Evolutionary conservation across 2,329 filamentous ascomycete species (phyloP).

Genomic region (Aspergillus fischeri): DNA sequence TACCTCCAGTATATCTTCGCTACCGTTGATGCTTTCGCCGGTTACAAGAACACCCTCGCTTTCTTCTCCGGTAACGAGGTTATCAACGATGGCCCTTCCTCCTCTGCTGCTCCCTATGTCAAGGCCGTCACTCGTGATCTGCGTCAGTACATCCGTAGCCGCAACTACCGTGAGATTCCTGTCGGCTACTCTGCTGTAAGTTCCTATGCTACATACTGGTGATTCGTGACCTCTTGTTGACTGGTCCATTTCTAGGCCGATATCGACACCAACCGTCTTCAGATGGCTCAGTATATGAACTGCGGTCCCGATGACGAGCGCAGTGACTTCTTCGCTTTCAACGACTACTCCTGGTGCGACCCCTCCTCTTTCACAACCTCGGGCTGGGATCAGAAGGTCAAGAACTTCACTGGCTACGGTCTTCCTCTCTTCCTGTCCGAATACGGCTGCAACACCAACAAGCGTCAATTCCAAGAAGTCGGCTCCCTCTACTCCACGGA

Average conservation of each 20-base stretch:
- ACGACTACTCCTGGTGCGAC: conserved; percentile 75
- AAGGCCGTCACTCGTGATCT: conserved; percentile 77
- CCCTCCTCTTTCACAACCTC: conserved; percentile 70
- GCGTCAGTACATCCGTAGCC: conserved; percentile 63
- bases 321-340: conserved; percentile 85
- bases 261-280: conserved; percentile 76
- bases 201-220: not conserved
- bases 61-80: conserved; percentile 83
- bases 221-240: not conserved
- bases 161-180: conserved; percentile 62
- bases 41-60: conserved; percentile 81
- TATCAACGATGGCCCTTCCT: conserved; percentile 65
- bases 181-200: conserved; percentile 63
- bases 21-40: conserved; percentile 76
- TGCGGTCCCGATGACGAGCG: conserved; percentile 80
- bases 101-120: conserved; percentile 65
- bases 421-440: conserved; percentile 92
- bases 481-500: conserved; percentile 71
- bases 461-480: conserved; percentile 77
- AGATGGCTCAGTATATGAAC: conserved; percentile 91
- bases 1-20: conserved; percentile 86
- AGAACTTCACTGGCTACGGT: conserved; percentile 81
- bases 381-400: conserved; percentile 84
- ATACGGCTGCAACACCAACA: conserved; percentile 83
- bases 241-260: conserved; percentile 53